phyloP scores from a whole-genome alignment of 2,329 filamentous ascomycete genomes.

The Colletotrichum musicola region DNA sequence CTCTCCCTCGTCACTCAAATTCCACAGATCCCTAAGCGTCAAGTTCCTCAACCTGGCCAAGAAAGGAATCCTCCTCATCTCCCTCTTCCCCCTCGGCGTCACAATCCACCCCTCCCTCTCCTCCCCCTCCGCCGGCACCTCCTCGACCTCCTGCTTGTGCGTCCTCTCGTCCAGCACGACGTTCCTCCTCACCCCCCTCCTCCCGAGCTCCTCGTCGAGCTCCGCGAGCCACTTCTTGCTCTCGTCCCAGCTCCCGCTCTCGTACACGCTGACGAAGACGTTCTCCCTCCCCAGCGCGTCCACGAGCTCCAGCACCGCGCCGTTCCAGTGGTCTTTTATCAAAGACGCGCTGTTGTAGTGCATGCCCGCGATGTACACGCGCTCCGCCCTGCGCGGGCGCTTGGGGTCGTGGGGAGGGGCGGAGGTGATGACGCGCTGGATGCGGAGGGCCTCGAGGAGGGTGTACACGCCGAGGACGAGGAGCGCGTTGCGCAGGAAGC shows the following conservation, averaged over 20 bases:
- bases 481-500: constrained; percentile 49
- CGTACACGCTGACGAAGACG: constrained; percentile 75
- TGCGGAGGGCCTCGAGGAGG: constrained; percentile 54
- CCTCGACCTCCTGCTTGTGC: constrained; percentile 67
- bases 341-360: constrained; percentile 76
- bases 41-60: constrained; percentile 74
- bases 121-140: constrained; percentile 25
- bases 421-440: constrained; percentile 41
- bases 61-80: constrained; percentile 77
- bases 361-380: constrained; percentile 76
- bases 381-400: constrained; percentile 47
- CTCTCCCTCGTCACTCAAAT: constrained; percentile 62
- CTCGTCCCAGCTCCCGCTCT: constrained; percentile 78
- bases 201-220: constrained; percentile 67
- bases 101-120: constrained; percentile 72
- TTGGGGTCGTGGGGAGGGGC: constrained; percentile 36
- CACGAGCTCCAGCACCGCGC: constrained; percentile 69
- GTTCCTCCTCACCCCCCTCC: constrained; percentile 63
- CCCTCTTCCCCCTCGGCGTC: constrained; percentile 65
- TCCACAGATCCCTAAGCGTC: constrained; percentile 70
- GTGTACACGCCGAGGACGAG: constrained; percentile 52
- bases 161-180: constrained; percentile 71
- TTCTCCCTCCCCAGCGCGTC: constrained; percentile 71
- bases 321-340: constrained; percentile 72
- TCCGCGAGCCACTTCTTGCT: constrained; percentile 72